Base-by-base conservation (phyloP, 2,329 filamentous ascomycete genomes). In the Ascochyta pisi region DNA sequence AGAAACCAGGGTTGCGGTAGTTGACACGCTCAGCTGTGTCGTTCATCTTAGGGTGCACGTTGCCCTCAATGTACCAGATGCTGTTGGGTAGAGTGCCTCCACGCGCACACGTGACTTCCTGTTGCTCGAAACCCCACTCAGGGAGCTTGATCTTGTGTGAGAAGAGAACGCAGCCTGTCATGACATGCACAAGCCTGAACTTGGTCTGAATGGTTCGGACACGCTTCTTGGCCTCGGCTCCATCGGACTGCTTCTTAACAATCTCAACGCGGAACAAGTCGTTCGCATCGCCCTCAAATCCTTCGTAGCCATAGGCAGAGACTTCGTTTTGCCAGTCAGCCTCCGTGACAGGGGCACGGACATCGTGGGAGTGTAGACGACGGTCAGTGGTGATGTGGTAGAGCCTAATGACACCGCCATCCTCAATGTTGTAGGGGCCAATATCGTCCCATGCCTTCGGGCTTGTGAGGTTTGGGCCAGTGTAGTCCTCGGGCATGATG, bases 71-170 rank as follows among this genome's bases (percentile, higher is more conserved):
- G 70, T 97, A 98, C 95, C 95, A 99, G 65, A 99, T 79, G 70
- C 92, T 96, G 84, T 99, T 99, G 51, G 95, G 95, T 34, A 97
- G 81, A 60, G 92, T 96, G 66, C 92, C 95, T 43, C 91, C 89
- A 66, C 88, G 89, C 7, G 95, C 95, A 73, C 95, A 99, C 19
- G 94, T 98, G n/a, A 99, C 95, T 78, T 99, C 95, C 76, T 99
- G 95, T 77, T 99, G 95, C 76, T 98, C 95, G 48, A 89, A 99
- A 42, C 91, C 95, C 95, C 95, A 99, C 3, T 96, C 92, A 3
- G 95, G 95, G 55, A 99, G 88, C 82, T 99, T 99, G 74, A 98
- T 93, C 81, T 97, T 98, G 84, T 99, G 95, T 0, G 94, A 98
- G 82, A 99, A 99, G 23, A 99, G 83, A 12, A 89, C 90, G 73